Evolutionary conservation across 1,284 basidiomycete genomes (phyloP).

Genomic region (Veloporphyrellus conicus): DNA sequence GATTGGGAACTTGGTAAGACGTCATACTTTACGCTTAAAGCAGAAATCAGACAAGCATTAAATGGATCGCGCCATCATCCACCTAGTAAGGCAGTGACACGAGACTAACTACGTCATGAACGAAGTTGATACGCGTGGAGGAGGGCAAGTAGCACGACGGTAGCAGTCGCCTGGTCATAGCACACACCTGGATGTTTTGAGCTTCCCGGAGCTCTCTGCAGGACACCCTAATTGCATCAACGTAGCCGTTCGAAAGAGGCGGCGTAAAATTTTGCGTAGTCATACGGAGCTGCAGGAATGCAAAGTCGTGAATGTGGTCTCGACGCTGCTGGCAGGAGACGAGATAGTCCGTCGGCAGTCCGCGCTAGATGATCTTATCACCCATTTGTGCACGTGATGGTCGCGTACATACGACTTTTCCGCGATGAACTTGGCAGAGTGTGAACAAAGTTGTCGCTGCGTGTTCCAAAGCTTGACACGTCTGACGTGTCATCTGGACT

Average conservation of each 20-base stretch:
- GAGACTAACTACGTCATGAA: not conserved
- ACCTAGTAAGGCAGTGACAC: not conserved
- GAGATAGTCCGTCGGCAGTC: no score
- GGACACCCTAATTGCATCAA: constrained; percentile 51
- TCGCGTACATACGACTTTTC: constrained; percentile 3
- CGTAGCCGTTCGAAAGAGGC: constrained; percentile 44
- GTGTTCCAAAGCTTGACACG: no score
- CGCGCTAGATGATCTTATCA: constrained; percentile 19
- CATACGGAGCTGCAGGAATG: constrained; percentile 13
- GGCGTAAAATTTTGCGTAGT: constrained; percentile 8
- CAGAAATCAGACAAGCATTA: not conserved
- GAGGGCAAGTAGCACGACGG: not conserved
- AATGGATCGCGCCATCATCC: constrained; percentile 1
- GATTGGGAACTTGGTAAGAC: constrained; percentile 15
- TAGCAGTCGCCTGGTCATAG: no score
- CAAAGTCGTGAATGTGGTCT: constrained; percentile 3
- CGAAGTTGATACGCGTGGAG: constrained; percentile 3
- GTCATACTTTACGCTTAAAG: not conserved
- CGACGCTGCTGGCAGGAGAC: no score
- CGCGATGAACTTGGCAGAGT: no score
- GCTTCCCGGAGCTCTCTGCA: constrained; percentile 43
- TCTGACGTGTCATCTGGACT: no score
- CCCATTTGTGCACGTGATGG: constrained; percentile 25
- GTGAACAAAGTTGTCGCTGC: no score
- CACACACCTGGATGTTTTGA: constrained; percentile 43